Conservation (phyloP, 352 stramenopile genomes). For the Thraustochytrium striatum region DNA sequence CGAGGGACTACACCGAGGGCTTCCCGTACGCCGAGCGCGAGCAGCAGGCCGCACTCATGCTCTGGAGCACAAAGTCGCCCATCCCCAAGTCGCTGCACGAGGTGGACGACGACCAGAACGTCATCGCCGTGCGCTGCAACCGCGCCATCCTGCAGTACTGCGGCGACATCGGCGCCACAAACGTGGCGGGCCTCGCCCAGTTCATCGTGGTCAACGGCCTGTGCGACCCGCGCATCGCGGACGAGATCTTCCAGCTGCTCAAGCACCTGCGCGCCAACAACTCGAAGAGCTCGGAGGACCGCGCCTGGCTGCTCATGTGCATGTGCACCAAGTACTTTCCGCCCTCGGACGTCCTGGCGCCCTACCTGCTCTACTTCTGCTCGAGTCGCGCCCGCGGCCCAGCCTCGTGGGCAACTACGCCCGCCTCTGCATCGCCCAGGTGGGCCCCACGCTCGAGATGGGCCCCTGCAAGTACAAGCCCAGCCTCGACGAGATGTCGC, state of each 20-base stretch:
- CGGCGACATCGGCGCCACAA: constrained; percentile 20
- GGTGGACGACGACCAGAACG: constrained; percentile 43
- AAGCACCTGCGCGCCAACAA: constrained; percentile 45
- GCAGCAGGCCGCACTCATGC: constrained; percentile 52
- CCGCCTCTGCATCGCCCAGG: constrained; percentile 31
- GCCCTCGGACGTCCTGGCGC: constrained; percentile 7
- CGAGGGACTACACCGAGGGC: constrained; percentile 54
- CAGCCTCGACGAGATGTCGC: constrained; percentile 3
- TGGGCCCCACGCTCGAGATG: constrained; percentile 4
- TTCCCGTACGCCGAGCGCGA: constrained; percentile 57
- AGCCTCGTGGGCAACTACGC: constrained; percentile 48
- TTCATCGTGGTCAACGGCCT: constrained; percentile 42
- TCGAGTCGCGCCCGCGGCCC: constrained; percentile 10
- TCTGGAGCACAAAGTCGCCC: neutral
- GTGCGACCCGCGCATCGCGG: neutral
- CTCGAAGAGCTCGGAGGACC: neutral
- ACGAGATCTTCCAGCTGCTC: constrained; percentile 43
- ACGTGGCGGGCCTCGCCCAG: constrained; percentile 2
- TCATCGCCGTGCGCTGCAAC: constrained; percentile 44
- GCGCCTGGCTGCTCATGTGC: constrained; percentile 42
- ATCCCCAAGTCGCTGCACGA: constrained; percentile 44
- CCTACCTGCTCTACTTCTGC: constrained; percentile 39
- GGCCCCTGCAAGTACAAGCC: constrained; percentile 27
- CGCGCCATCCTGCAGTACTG: constrained; percentile 35
- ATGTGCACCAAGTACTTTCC: constrained; percentile 41